Evolutionary conservation across 805 yeast species (phyloP).

Genomic region (Wickerhamomyces alni): DNA sequence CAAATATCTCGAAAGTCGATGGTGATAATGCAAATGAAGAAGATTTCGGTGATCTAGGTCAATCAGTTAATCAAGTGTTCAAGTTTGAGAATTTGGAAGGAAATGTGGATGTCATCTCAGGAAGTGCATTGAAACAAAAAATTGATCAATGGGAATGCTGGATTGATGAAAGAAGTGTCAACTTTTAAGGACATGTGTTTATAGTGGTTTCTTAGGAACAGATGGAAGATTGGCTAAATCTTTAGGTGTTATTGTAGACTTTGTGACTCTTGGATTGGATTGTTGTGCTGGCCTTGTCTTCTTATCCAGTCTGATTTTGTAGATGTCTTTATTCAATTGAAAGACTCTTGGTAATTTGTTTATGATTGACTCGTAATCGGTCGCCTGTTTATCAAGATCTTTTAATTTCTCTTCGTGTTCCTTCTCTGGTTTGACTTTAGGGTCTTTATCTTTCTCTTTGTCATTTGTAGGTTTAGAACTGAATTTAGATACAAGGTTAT

Average conservation of each 20-base stretch:
- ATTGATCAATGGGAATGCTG: constrained; percentile 64
- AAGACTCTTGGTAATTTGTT: constrained; percentile 29
- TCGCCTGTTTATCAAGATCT: constrained; percentile 5
- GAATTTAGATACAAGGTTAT: constrained; percentile 15
- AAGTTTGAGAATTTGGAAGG: constrained; percentile 68
- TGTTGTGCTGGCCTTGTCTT: constrained; percentile 8
- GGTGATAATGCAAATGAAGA: constrained; percentile 29
- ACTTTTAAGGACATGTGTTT: neutral
- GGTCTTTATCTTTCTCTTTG: constrained; percentile 10
- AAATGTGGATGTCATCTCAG: constrained; percentile 61
- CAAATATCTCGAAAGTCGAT: constrained; percentile 27
- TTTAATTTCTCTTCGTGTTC: constrained; percentile 12
- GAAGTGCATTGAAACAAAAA: constrained; percentile 59
- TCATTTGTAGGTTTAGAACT: constrained; percentile 6
- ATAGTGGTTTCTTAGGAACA: constrained; percentile 15
- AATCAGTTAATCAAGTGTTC: constrained; percentile 41
- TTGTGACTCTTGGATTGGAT: constrained; percentile 20
- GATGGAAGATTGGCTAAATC: constrained; percentile 29
- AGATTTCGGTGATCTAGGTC: constrained; percentile 38
- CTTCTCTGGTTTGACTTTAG: constrained; percentile 12
- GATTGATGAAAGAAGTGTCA: constrained; percentile 70
- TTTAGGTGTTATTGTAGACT: constrained; percentile 22
- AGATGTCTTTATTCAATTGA: constrained; percentile 34
- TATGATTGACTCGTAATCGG: constrained; percentile 16
- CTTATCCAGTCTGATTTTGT: constrained; percentile 29